Evolutionary conservation across 2,329 filamentous ascomycete genomes (phyloP).

Genomic region (Penicillium sp.): DNA sequence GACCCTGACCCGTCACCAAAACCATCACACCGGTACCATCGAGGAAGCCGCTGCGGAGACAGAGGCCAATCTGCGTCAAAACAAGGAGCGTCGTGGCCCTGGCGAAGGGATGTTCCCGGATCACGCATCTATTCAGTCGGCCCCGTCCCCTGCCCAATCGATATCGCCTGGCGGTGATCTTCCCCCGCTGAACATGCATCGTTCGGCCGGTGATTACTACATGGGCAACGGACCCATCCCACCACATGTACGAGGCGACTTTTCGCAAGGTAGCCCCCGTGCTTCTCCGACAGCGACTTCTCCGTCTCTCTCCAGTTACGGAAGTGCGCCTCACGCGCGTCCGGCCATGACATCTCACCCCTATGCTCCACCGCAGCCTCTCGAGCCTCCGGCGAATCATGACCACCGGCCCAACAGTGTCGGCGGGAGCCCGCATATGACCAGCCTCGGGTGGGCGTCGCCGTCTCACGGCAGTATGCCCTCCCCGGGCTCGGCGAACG

Average conservation of each 20-base stretch:
- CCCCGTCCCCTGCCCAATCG: slow-evolving; percentile 81
- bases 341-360: slow-evolving; percentile 80
- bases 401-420: slow-evolving; percentile 73
- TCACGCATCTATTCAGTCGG: slow-evolving; percentile 53
- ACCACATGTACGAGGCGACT: slow-evolving; percentile 74
- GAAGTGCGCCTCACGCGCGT: slow-evolving; percentile 48
- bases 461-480: slow-evolving; percentile 72
- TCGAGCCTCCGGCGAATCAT: slow-evolving; percentile 76
- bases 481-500: slow-evolving; percentile 66
- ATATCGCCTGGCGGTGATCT: slow-evolving; percentile 78
- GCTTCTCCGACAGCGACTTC: slow-evolving; percentile 63
- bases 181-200: slow-evolving; percentile 67
- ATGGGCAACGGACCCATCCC: slow-evolving; percentile 77
- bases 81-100: slow-evolving; percentile 39
- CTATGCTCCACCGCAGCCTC: slow-evolving; percentile 78
- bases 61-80: slow-evolving; percentile 72
- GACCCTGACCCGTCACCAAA: slow-evolving; percentile 91
- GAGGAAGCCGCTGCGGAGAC: slow-evolving; percentile 90
- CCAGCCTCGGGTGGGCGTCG: slow-evolving; percentile 78
- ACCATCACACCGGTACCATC: slow-evolving; percentile 90
- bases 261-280: slow-evolving; percentile 67
- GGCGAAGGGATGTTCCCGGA: slow-evolving; percentile 46
- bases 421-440: slow-evolving; percentile 84
- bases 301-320: slow-evolving; percentile 63
- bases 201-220: slow-evolving; percentile 70